These are phyloP conservation scores for Dothideomycetes sp. DNA, from an alignment of 2,329 filamentous ascomycete genomes.

Conservation along the genomic window DNA sequence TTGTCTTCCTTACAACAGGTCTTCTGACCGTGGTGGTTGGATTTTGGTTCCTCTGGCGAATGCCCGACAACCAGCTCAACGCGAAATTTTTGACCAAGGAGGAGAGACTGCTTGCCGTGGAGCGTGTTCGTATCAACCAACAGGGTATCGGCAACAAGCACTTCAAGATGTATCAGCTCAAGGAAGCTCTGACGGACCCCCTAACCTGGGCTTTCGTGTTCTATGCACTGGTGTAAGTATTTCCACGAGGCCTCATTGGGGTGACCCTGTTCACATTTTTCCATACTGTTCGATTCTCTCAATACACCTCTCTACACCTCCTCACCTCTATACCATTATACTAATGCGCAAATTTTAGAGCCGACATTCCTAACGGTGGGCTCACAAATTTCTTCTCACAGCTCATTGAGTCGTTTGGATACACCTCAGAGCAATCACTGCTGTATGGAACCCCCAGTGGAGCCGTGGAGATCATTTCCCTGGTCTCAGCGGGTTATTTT, in stretches of 20 bases:
- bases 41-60: conserved; percentile 31
- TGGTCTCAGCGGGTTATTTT: conserved; percentile 45
- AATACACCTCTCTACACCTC: too few species aligned
- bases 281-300: too few species aligned
- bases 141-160: conserved; percentile 63
- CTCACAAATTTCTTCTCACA: conserved; percentile 52
- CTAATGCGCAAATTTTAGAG: too few species aligned
- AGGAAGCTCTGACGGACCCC: conserved; percentile 46
- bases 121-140: conserved; percentile 62
- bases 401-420: conserved; percentile 54
- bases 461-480: conserved; percentile 49
- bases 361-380: conserved; percentile 49
- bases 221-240: conserved; percentile 35
- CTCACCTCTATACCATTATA: too few species aligned
- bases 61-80: conserved; percentile 52
- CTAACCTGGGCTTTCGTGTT: conserved; percentile 51
- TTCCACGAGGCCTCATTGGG: too few species aligned
- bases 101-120: conserved; percentile 57
- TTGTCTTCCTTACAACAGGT: conserved; percentile 38
- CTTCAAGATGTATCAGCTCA: conserved; percentile 56
- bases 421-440: conserved; percentile 49
- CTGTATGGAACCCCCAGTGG: conserved; percentile 56
- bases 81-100: conserved; percentile 52
- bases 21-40: conserved; percentile 31
- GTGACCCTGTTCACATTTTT: too few species aligned